These are phyloP conservation scores for Tuber calosporum DNA, from an alignment of 495 filamentous ascomycete genomes.

Conservation along the genomic window DNA sequence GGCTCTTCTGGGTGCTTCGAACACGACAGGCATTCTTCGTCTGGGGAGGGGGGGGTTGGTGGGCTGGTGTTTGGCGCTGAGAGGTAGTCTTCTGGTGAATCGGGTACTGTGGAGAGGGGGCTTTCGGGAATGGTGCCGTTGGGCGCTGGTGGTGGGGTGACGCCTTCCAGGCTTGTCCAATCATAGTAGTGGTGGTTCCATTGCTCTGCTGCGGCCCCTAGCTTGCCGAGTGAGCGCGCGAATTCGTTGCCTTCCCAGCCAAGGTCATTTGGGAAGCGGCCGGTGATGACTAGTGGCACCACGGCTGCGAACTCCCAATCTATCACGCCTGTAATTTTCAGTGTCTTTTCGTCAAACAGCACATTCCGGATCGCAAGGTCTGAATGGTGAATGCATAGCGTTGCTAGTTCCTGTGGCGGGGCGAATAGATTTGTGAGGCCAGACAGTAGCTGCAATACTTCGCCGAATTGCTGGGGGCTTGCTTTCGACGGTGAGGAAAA, in stretches of 20 bases:
- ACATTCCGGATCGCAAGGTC: slow-evolving; percentile 41
- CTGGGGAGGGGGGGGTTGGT: slow-evolving; percentile 15
- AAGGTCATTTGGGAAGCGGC: slow-evolving; percentile 40
- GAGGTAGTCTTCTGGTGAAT: slow-evolving; percentile 18
- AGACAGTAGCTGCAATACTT: slow-evolving; percentile 35
- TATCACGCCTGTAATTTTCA: slow-evolving; percentile 42
- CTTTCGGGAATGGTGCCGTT: slow-evolving; percentile 5
- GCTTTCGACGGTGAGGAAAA: slow-evolving; percentile 34
- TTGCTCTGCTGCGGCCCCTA: slow-evolving; percentile 32
- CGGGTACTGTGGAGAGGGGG: not conserved
- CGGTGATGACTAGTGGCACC: slow-evolving; percentile 37
- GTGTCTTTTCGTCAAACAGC: slow-evolving; percentile 40
- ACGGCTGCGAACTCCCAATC: slow-evolving; percentile 42
- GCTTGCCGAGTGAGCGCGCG: slow-evolving; percentile 38
- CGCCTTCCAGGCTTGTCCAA: slow-evolving; percentile 40
- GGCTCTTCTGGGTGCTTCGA: not conserved
- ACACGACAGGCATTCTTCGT: slow-evolving; percentile 7
- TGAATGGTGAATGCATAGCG: slow-evolving; percentile 42
- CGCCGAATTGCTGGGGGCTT: slow-evolving; percentile 39
- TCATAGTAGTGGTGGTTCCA: slow-evolving; percentile 42
- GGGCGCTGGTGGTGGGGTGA: slow-evolving; percentile 29
- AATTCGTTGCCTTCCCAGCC: slow-evolving; percentile 42
- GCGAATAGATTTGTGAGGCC: slow-evolving; percentile 35
- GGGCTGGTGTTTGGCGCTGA: slow-evolving; percentile 22
- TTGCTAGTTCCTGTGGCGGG: slow-evolving; percentile 37